Conservation (phyloP, 1,284 basidiomycete species). For the Fomitiporia mediterranea region DNA sequence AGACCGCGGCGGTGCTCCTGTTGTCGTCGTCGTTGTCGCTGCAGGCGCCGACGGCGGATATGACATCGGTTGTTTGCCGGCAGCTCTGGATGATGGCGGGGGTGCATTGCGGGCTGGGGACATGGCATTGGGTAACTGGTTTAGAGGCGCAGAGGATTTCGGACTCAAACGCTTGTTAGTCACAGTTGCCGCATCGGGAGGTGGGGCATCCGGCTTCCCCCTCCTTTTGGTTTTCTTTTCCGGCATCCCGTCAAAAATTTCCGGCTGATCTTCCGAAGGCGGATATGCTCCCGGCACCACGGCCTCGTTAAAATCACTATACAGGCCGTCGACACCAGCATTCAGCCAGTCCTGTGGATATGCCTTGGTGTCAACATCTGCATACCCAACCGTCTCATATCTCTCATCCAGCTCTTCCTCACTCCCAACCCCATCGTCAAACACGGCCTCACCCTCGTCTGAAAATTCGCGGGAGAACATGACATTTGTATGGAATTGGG, state of each 20-base stretch:
- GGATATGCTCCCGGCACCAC: constrained; percentile 21
- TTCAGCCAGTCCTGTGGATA: constrained; percentile 9
- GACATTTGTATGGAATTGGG: constrained; percentile 36
- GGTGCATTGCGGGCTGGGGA: constrained; percentile 34
- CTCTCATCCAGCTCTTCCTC: constrained; percentile 19
- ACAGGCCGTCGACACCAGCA: constrained; percentile 29
- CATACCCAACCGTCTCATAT: constrained; percentile 31
- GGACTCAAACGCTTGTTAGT: constrained; percentile 24
- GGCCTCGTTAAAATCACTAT: constrained; percentile 38
- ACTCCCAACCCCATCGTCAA: constrained; percentile 33
- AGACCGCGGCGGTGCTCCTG: constrained; percentile 30
- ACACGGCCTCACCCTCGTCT: constrained; percentile 43
- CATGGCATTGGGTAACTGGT: constrained; percentile 35
- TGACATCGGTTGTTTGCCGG: constrained; percentile 24
- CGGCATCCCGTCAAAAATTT: constrained; percentile 29
- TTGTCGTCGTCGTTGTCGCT: constrained; percentile 32
- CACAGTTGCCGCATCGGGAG: constrained; percentile 25
- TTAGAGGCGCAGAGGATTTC: constrained; percentile 10
- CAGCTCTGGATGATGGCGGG: constrained; percentile 23
- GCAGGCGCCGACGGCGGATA: constrained; percentile 33
- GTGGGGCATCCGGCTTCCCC: constrained; percentile 25
- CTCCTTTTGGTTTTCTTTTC: constrained; percentile 37
- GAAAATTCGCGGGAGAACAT: constrained; percentile 29
- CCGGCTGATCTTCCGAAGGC: constrained; percentile 11
- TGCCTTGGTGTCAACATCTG: constrained; percentile 23